Base-by-base conservation (phyloP, 2,329 filamentous ascomycete species). In the Xylariales sp. region DNA sequence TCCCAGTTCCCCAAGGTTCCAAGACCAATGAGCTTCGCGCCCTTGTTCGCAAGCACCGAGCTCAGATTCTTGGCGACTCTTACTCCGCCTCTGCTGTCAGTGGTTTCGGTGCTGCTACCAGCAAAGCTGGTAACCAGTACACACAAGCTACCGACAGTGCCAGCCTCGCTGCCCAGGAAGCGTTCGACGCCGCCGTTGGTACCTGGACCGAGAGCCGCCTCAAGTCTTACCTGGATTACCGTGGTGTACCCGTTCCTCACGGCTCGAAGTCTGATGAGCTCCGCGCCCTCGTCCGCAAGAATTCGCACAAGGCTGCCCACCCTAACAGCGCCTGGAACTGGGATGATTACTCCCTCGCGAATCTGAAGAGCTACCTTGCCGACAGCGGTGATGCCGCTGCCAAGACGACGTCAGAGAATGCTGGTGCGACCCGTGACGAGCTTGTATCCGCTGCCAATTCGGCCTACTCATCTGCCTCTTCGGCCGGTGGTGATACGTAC, bases 21-120 rank as follows among this genome's bases (percentile, higher is more conserved):
- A 90, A 86, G 72, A 72, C 80, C 52, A 94, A 96, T 56, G 91
- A 98, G 64, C 77, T 97, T 19, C 73, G 94, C 40, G 89, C 91
- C 40, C 78, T 97, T 47, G 84, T 91, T 49, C 88, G 91, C 60
- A 94, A 93, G 74, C 80, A 95, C 67, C 84, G 86, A 45, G 83
- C 85, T 44, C 71, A 81, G 44, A 70, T 91, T 33, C 70, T 82
- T 14, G 83, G 81, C 46, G 82, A 88, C 55, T 86, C 75, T 38
- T 63, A 78, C 10, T 62, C 71, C 8, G 74, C 65, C 18, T 76
- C 76, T 16, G 78, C 75, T 27, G 69, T 75, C 20, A 79, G 78
- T 16, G 74, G 75, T 4, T 82, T 76, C 47, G 85, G 84, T 43
- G 84, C 85, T 46, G 86, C 86, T 28, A 88, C 85, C 11, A 81